These are phyloP conservation scores for Stachybotrys chlorohalonatus DNA, from an alignment of 2,329 filamentous ascomycete species.

Conservation along the genomic window DNA sequence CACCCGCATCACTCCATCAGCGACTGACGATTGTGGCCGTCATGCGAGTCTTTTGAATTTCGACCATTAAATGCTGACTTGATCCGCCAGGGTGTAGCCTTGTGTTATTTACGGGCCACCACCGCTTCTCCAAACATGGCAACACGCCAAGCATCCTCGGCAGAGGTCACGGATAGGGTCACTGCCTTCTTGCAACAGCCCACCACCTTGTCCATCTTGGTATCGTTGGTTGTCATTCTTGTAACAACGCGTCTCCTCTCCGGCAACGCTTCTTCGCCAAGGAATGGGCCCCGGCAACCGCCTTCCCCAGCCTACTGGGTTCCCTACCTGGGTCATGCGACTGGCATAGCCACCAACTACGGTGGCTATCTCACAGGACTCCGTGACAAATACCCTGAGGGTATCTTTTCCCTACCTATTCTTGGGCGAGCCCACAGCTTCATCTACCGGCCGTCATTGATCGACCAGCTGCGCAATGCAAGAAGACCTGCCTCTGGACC, in stretches of 20 bases:
- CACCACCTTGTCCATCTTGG: constrained; percentile 11
- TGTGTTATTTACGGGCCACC: too few relatives aligned
- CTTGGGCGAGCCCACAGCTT: constrained; percentile 23
- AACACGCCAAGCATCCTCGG: too few relatives aligned
- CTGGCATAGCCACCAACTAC: constrained; percentile 18
- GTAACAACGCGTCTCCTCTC: constrained; percentile 15
- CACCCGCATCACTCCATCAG: too few relatives aligned
- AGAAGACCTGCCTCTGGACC: constrained; percentile 16
- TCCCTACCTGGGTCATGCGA: constrained; percentile 25
- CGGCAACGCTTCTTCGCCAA: constrained; percentile 27
- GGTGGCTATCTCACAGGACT: constrained; percentile 19
- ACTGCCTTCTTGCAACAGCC: constrained; percentile 9
- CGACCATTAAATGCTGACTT: too few relatives aligned
- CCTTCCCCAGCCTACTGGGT: constrained; percentile 23
- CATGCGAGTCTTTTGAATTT: too few relatives aligned
- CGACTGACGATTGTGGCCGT: too few relatives aligned
- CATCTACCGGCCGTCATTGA: constrained; percentile 21
- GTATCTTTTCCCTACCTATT: constrained; percentile 24
- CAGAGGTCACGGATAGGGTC: not conserved
- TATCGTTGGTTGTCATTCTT: constrained; percentile 14
- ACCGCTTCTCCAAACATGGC: too few relatives aligned
- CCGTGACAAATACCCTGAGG: constrained; percentile 19
- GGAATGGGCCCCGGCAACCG: constrained; percentile 11
- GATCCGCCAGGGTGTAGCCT: too few relatives aligned
- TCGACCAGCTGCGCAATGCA: constrained; percentile 14